phyloP scores from a whole-genome alignment of 2,329 filamentous ascomycete genomes.

The Diplodia corticola region DNA sequence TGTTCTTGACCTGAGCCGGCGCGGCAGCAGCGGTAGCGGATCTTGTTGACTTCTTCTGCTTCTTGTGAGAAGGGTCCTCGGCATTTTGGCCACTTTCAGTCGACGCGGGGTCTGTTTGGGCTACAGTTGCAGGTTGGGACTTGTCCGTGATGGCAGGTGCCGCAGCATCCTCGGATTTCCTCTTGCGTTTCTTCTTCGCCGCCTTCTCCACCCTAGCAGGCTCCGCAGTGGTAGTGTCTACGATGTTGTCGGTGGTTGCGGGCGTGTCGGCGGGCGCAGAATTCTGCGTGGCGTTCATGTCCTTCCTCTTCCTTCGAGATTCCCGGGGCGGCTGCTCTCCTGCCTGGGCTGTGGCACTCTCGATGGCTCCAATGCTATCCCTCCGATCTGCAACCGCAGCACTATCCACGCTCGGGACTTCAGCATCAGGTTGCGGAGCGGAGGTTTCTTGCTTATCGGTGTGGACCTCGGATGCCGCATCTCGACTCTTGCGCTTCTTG shows the following conservation, averaged over 20 bases:
- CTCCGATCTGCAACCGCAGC: too few species aligned
- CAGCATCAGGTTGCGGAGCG: not conserved
- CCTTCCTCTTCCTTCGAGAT: conserved; percentile 2
- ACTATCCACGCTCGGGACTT: not conserved
- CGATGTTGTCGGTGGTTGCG: not conserved
- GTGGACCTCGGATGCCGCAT: not conserved
- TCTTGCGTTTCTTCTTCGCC: conserved; percentile 19
- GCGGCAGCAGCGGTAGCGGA: not conserved
- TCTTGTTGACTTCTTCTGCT: conserved; percentile 17
- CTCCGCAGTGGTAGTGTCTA: not conserved
- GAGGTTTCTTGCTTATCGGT: not conserved
- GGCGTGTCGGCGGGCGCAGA: not conserved
- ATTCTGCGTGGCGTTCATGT: not conserved
- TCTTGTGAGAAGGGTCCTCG: conserved; percentile 12
- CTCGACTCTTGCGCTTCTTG: not conserved
- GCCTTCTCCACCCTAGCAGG: not conserved
- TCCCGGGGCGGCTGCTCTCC: not conserved
- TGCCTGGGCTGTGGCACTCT: not conserved
- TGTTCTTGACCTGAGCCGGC: conserved; percentile 1
- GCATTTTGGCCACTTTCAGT: not conserved
- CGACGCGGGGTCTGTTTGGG: not conserved
- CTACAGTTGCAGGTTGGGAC: not conserved
- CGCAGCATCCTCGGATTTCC: conserved; percentile 5
- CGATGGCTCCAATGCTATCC: not conserved
- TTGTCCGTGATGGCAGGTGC: not conserved